Conservation (phyloP, 495 filamentous ascomycete species). For the Penicillium riverlandense region DNA sequence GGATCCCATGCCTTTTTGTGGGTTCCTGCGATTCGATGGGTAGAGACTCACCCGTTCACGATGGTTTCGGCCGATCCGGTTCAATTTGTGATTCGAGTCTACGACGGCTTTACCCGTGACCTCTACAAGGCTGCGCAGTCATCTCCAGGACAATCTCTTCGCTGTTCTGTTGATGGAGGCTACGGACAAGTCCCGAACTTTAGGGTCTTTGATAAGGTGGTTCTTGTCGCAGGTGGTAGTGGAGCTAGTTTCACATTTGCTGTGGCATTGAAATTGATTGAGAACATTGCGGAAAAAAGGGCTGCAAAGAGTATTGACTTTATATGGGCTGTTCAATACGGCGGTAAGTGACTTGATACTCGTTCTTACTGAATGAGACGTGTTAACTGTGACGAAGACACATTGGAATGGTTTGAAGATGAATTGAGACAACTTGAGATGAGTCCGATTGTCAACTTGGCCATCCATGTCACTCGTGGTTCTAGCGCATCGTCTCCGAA, state of each 20-base stretch:
- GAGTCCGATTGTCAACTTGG: neutral
- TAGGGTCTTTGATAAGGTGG: constrained; percentile 46
- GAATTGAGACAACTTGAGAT: constrained; percentile 1
- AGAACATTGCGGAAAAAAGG: neutral
- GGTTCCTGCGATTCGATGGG: constrained; percentile 47
- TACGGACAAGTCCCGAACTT: constrained; percentile 54
- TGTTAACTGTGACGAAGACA: neutral
- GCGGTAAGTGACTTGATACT: neutral
- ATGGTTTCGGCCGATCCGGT: constrained; percentile 39
- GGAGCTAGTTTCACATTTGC: constrained; percentile 47
- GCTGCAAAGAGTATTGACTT: constrained; percentile 9
- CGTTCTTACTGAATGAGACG: too few species aligned
- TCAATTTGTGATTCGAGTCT: constrained; percentile 48
- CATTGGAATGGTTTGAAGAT: neutral
- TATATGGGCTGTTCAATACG: constrained; percentile 7
- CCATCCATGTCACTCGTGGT: constrained; percentile 1
- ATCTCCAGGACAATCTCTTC: constrained; percentile 38
- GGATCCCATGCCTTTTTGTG: constrained; percentile 57
- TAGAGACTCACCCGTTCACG: constrained; percentile 59
- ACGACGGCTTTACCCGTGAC: constrained; percentile 51
- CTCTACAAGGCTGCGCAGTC: constrained; percentile 42
- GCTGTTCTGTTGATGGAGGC: constrained; percentile 48
- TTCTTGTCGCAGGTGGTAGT: constrained; percentile 53
- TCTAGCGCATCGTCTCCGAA: neutral
- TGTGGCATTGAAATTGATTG: constrained; percentile 7